A percentile compares a stretch with the other conserved stretches of the same genome.
Evolutionary conservation across 2,329 filamentous ascomycete species (phyloP).

Genomic region (Fusarium equiseti): DNA sequence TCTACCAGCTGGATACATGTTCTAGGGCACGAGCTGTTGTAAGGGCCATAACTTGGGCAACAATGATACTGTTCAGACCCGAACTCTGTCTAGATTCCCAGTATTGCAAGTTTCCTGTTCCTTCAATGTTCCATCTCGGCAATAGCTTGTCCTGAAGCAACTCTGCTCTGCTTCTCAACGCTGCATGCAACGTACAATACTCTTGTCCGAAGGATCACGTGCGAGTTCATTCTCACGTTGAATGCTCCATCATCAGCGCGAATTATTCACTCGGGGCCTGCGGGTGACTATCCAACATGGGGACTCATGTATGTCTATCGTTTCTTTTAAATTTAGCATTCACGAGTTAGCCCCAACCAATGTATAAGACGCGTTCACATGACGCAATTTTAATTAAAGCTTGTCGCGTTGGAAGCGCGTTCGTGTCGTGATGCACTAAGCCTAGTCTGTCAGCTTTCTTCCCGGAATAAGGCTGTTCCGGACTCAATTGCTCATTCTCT

Average conservation of each 20-base stretch:
- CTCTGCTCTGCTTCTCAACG: background rate
- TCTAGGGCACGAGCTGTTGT: background rate
- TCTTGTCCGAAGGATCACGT: background rate
- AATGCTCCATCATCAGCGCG: background rate
- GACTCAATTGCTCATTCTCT: fast-evolving
- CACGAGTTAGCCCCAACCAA: background rate
- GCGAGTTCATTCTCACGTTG: background rate
- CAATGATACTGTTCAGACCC: background rate
- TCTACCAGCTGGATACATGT: background rate
- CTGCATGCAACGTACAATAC: background rate
- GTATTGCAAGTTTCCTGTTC: background rate
- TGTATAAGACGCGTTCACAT: background rate
- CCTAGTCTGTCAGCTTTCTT: fast-evolving
- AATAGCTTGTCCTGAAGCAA: background rate
- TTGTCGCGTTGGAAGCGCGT: background rate
- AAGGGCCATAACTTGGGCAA: background rate
- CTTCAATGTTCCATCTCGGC: background rate
- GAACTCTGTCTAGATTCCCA: too few species aligned
- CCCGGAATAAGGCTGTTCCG: background rate
- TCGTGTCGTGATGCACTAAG: background rate
- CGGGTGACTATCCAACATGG: background rate
- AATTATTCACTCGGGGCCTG: background rate
- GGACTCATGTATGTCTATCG: background rate
- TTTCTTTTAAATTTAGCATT: background rate
- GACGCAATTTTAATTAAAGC: background rate